These are phyloP conservation scores for Pestalotiopsis sp. DNA, from an alignment of 2,329 filamentous ascomycete genomes.

Conservation along the genomic window DNA sequence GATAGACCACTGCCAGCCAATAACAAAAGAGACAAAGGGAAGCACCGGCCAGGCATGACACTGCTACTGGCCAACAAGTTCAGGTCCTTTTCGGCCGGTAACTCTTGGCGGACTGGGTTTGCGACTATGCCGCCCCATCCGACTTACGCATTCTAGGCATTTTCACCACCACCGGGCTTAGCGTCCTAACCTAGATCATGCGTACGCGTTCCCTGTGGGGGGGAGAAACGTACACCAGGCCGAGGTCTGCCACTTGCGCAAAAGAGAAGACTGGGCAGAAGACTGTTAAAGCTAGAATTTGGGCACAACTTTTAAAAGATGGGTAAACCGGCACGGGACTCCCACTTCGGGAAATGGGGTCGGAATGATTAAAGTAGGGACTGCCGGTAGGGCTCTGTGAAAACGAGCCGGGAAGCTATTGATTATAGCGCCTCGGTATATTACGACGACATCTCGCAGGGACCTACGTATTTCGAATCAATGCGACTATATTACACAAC, in stretches of 20 bases:
- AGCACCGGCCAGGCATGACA: not conserved
- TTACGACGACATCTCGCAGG: not conserved
- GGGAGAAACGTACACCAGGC: not conserved
- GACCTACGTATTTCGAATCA: not conserved
- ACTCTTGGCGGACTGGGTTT: not conserved
- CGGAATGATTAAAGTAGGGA: too few relatives aligned
- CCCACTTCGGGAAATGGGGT: not conserved
- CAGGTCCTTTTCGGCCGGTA: not conserved
- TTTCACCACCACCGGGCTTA: not conserved
- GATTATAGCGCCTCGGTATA: too few relatives aligned
- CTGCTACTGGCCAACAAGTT: not conserved
- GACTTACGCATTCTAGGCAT: not conserved
- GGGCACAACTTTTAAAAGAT: not conserved
- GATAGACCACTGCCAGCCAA: not conserved
- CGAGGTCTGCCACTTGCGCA: not conserved
- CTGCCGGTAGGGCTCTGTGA: too few relatives aligned
- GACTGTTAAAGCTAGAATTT: not conserved
- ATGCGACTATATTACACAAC: not conserved
- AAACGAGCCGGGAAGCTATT: too few relatives aligned
- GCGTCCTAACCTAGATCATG: not conserved
- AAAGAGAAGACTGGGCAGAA: not conserved
- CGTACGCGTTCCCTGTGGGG: not conserved
- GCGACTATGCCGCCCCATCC: not conserved
- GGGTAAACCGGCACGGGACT: not conserved
- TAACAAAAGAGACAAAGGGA: not conserved